Conservation (phyloP, 2,329 filamentous ascomycete genomes). For the Pyricularia sp. region DNA sequence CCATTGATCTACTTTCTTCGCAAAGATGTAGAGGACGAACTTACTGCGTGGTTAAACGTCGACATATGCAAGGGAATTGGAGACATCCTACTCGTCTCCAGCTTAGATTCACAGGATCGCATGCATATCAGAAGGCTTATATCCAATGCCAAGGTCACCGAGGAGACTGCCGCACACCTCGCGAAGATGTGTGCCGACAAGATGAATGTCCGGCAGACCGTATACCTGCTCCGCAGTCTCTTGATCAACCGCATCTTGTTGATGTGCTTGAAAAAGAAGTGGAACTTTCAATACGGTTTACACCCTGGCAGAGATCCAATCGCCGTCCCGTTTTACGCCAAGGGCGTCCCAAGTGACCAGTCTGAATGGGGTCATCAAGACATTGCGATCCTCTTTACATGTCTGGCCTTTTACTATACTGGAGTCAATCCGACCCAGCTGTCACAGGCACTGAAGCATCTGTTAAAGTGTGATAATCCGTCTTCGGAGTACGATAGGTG, state of each 20-base stretch:
- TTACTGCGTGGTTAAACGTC: constrained; percentile 27
- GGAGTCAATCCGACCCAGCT: no score
- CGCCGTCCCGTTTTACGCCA: constrained; percentile 58
- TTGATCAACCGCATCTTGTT: constrained; percentile 50
- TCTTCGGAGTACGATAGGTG: no score
- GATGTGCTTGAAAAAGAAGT: constrained; percentile 51
- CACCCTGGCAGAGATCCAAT: constrained; percentile 45
- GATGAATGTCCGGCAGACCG: constrained; percentile 17
- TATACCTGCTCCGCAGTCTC: constrained; percentile 54
- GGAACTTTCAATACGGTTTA: constrained; percentile 57
- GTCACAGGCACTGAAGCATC: no score
- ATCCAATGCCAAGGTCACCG: not conserved
- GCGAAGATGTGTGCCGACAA: constrained; percentile 19
- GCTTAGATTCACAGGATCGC: constrained; percentile 16
- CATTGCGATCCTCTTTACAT: no score
- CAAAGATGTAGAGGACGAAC: constrained; percentile 31
- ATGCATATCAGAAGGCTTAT: constrained; percentile 15
- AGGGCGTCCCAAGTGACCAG: constrained; percentile 52
- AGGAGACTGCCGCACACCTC: not conserved
- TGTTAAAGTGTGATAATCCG: no score
- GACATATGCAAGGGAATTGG: constrained; percentile 27
- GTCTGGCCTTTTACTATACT: no score
- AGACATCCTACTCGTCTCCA: constrained; percentile 16
- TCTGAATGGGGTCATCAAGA: constrained; percentile 43
- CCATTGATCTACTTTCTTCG: constrained; percentile 49